Evolutionary conservation across 768 basidiomycete species (phyloP).

Genomic region (Lentinula sp.): DNA sequence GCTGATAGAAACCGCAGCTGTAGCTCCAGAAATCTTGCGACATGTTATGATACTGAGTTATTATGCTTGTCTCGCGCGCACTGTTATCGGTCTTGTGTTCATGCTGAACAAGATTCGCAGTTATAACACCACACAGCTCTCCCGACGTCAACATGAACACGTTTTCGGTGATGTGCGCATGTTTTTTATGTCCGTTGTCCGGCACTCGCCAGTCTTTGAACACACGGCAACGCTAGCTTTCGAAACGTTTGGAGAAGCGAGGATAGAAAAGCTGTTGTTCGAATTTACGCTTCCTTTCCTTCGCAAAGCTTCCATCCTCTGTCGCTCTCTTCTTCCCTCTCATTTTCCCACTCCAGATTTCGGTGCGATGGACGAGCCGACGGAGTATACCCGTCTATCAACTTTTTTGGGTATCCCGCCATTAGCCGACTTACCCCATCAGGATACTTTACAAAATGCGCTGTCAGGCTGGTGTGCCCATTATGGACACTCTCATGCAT

Average conservation of each 20-base stretch:
- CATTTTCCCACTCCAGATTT: conserved; percentile 50
- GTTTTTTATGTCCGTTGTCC: conserved; percentile 88
- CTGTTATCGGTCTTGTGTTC: conserved; percentile 81
- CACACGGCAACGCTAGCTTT: conserved; percentile 78
- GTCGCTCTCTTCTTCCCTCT: conserved; percentile 64
- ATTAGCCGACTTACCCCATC: conserved; percentile 71
- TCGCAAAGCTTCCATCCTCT: conserved; percentile 80
- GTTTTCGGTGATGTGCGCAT: conserved; percentile 82
- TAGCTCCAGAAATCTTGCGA: conserved; percentile 84
- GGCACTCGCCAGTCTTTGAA: conserved; percentile 84
- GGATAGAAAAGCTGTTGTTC: conserved; percentile 83
- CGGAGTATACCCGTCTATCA: conserved; percentile 80
- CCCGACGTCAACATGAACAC: conserved; percentile 50
- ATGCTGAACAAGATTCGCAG: conserved; percentile 69
- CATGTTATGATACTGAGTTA: conserved; percentile 87
- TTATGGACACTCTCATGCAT: conserved; percentile 76
- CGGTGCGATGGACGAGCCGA: conserved; percentile 28
- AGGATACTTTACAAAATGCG: conserved; percentile 86
- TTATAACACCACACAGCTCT: conserved; percentile 37
- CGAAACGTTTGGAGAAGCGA: conserved; percentile 74
- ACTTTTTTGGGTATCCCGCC: conserved; percentile 72
- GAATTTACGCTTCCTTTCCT: conserved; percentile 89
- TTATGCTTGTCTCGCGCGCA: conserved; percentile 84
- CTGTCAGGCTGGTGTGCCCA: conserved; percentile 88
- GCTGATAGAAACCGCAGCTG: conserved; percentile 84